A percentile compares a stretch with the other conserved stretches of the same genome.
phyloP scores from a whole-genome alignment of 805 yeast genomes.

The Barnettozyma siamensis region DNA sequence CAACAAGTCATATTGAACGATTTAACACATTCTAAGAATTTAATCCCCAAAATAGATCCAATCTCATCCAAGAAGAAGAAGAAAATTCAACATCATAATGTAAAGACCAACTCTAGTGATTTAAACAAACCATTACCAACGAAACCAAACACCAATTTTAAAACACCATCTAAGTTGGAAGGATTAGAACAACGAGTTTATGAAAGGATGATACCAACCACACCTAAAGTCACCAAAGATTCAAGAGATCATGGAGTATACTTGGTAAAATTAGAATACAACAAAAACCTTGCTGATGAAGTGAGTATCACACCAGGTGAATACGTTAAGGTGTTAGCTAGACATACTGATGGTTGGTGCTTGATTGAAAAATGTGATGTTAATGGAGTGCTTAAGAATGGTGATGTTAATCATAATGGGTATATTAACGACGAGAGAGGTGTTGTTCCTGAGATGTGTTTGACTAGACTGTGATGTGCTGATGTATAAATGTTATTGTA shows the following conservation, averaged over 20 bases:
- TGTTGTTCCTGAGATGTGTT: constrained; percentile 35
- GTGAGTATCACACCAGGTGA: constrained; percentile 29
- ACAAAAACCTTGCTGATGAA: constrained; percentile 33
- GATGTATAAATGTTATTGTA: too few species aligned
- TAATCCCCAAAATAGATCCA: constrained; percentile 16
- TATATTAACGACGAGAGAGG: constrained; percentile 35
- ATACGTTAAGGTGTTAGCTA: constrained; percentile 29
- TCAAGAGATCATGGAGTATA: constrained; percentile 12
- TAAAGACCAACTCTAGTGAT: not conserved
- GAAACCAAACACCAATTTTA: constrained; percentile 7
- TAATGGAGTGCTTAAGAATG: constrained; percentile 17
- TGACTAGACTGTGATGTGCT: constrained; percentile 9
- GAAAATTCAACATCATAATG: not conserved
- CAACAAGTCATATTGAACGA: constrained; percentile 13
- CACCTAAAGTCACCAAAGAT: constrained; percentile 14
- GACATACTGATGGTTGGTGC: constrained; percentile 42
- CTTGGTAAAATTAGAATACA: constrained; percentile 23
- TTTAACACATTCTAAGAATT: constrained; percentile 1
- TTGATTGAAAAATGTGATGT: constrained; percentile 31
- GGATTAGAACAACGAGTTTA: constrained; percentile 19
- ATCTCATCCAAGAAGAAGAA: constrained; percentile 4
- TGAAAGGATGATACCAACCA: constrained; percentile 17
- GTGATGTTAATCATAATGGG: constrained; percentile 2
- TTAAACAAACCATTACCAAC: constrained; percentile 21
- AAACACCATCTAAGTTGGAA: constrained; percentile 7